These are phyloP conservation scores for Geotrichum europaeum DNA, from an alignment of 1,139 yeast genomes.

Conservation along the genomic window DNA sequence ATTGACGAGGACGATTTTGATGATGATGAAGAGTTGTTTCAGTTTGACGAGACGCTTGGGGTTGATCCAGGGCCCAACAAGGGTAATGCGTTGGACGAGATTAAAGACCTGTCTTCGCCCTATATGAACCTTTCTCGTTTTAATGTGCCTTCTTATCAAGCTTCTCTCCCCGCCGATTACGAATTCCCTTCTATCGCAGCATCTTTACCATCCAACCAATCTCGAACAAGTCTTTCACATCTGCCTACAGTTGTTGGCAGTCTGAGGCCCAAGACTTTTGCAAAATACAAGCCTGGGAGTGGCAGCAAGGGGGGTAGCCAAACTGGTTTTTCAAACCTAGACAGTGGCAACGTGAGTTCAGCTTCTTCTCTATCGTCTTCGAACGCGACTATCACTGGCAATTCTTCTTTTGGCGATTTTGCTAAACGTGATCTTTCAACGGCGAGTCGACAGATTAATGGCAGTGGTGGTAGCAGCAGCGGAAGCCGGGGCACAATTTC, in stretches of 20 bases:
- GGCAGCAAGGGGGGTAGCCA: background rate
- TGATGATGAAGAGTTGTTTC: conserved; percentile 17
- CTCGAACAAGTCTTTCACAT: conserved; percentile 11
- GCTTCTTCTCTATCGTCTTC: conserved; percentile 8
- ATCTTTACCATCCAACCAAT: conserved; percentile 15
- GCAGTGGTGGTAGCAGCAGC: background rate
- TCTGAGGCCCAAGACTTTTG: conserved; percentile 7
- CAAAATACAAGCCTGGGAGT: conserved; percentile 8
- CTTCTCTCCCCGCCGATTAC: conserved; percentile 1
- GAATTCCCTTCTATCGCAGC: conserved; percentile 5
- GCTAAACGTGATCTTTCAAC: background rate
- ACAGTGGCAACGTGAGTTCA: conserved; percentile 1
- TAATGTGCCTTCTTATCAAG: conserved; percentile 1
- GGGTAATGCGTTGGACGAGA: background rate
- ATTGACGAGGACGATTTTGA: conserved; percentile 6
- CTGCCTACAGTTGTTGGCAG: conserved; percentile 18
- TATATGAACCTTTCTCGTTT: background rate
- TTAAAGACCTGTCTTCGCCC: background rate
- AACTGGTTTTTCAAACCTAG: background rate
- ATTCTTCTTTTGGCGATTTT: background rate
- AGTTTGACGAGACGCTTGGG: conserved; percentile 17
- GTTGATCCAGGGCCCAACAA: conserved; percentile 6
- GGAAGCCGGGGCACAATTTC: background rate
- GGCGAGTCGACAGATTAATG: background rate
- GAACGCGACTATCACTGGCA: background rate